phyloP scores from a whole-genome alignment of 1,284 basidiomycete species.

The Rhodotorula sp. region DNA sequence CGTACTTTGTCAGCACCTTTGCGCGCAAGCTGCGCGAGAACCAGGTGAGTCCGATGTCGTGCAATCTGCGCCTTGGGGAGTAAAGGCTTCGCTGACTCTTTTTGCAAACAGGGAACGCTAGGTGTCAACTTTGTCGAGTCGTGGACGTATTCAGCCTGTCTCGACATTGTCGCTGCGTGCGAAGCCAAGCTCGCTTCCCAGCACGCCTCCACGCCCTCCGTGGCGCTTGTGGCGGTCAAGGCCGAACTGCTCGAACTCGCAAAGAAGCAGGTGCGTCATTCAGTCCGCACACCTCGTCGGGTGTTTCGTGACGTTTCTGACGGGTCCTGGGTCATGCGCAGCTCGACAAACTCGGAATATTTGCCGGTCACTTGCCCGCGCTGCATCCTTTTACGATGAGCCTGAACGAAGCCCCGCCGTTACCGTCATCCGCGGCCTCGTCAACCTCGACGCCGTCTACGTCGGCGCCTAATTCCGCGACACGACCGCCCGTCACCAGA shows the following conservation, averaged over 20 bases:
- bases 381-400: slow-evolving; percentile 67
- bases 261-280: slow-evolving; percentile 64
- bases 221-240: slow-evolving; percentile 54
- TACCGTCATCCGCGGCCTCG: neutral
- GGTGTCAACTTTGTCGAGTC: slow-evolving; percentile 80
- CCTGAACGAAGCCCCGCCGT: slow-evolving; percentile 34
- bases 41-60: slow-evolving; percentile 58
- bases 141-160: slow-evolving; percentile 88
- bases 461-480: neutral
- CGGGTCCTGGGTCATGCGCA: slow-evolving; percentile 46
- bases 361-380: slow-evolving; percentile 66
- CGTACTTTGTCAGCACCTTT: slow-evolving; percentile 75
- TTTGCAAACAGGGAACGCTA: slow-evolving; percentile 59
- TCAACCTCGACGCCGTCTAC: slow-evolving; percentile 2
- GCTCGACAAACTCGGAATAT: slow-evolving; percentile 78
- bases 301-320: neutral
- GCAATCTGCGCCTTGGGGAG: neutral
- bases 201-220: slow-evolving; percentile 15
- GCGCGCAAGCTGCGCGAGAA: slow-evolving; percentile 70
- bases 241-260: slow-evolving; percentile 80
- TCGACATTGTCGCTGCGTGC: slow-evolving; percentile 80
- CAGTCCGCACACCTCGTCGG: neutral
- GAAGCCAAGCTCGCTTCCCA: slow-evolving; percentile 72
- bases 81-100: neutral
- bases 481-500: slow-evolving; percentile 57